A percentile compares a stretch with the other conserved stretches of the same genome.
These are phyloP conservation scores for Moelleriella libera DNA, from an alignment of 2,329 filamentous ascomycete species.

Conservation along the genomic window DNA sequence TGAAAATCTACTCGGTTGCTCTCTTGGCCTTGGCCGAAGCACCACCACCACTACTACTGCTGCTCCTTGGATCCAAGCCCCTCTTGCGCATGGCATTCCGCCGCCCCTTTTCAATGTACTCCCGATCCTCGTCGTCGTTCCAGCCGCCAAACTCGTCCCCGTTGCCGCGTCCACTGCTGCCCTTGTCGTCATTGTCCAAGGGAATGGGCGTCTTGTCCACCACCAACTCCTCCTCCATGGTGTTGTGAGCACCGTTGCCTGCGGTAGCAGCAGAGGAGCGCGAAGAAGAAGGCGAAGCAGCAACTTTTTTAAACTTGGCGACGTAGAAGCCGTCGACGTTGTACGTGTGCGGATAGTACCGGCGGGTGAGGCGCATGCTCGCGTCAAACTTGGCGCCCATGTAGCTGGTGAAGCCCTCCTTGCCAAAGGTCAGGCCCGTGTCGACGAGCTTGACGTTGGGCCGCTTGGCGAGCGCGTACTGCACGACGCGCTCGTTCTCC, in stretches of 20 bases:
- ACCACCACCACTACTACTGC: conserved; percentile 7
- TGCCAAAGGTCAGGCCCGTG: conserved; percentile 79
- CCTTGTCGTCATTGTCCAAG: conserved; percentile 25
- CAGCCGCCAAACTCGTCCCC: conserved; percentile 55
- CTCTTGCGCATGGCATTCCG: conserved; percentile 59
- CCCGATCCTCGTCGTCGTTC: conserved; percentile 57
- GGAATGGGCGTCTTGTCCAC: conserved; percentile 58
- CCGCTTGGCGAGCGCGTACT: conserved; percentile 81
- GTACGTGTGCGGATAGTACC: conserved; percentile 83
- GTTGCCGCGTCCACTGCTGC: conserved; percentile 16
- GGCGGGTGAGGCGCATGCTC: conserved; percentile 65
- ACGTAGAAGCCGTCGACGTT: conserved; percentile 99
- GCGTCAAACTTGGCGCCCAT: conserved; percentile 86
- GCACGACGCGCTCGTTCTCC: conserved; percentile 80
- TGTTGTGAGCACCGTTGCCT: conserved; percentile 4
- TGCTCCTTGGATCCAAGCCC: conserved; percentile 54
- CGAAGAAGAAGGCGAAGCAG: conserved; percentile 45
- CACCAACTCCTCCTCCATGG: conserved; percentile 26
- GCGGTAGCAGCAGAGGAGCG: conserved; percentile 10
- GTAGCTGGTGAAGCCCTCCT: conserved; percentile 81
- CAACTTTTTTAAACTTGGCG: conserved; percentile 90
- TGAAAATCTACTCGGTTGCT: too few relatives aligned
- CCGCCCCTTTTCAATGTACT: conserved; percentile 60
- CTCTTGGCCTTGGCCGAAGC: conserved; percentile 14
- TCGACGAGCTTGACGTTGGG: conserved; percentile 91